A percentile compares a stretch with the other conserved stretches of the same genome.
phyloP scores from a whole-genome alignment of 2,329 filamentous ascomycete species.

The Neonectria ditissima region DNA sequence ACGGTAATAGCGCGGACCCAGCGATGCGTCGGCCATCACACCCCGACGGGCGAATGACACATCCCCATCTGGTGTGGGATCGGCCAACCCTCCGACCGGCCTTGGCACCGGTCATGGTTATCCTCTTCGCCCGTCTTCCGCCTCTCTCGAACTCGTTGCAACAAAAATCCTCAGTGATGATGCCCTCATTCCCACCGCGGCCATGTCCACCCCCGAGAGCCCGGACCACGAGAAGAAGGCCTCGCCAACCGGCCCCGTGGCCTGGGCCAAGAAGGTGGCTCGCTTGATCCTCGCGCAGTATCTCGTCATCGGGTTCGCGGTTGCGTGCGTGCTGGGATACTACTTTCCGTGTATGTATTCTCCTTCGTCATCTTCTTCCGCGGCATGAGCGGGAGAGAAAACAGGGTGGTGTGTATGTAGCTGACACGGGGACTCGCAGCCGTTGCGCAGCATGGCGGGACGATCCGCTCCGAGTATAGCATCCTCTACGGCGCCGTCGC shows the following conservation, averaged over 20 bases:
- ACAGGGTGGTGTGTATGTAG: no score
- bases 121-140: background rate
- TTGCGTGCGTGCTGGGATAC: conserved; percentile 62
- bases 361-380: background rate
- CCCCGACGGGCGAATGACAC: conserved; percentile 18
- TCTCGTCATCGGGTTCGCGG: conserved; percentile 71
- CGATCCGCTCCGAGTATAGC: conserved; percentile 66
- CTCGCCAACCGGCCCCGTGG: conserved; percentile 9
- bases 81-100: conserved; percentile 13
- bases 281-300: conserved; percentile 67
- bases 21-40: conserved; percentile 23
- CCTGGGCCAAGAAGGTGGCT: conserved; percentile 35
- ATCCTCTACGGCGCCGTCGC: conserved; percentile 77
- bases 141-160: background rate
- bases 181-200: background rate
- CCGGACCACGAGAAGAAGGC: conserved; percentile 17
- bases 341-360: conserved; percentile 58
- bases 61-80: background rate
- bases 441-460: conserved; percentile 61
- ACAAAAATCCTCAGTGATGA: background rate
- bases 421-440: conserved; percentile 47
- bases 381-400: background rate
- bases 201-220: conserved; percentile 36
- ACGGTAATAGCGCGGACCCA: conserved; percentile 41
- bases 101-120: conserved; percentile 3